Conservation (phyloP, 2,329 filamentous ascomycete genomes). For the Hypoxylon sp. region DNA sequence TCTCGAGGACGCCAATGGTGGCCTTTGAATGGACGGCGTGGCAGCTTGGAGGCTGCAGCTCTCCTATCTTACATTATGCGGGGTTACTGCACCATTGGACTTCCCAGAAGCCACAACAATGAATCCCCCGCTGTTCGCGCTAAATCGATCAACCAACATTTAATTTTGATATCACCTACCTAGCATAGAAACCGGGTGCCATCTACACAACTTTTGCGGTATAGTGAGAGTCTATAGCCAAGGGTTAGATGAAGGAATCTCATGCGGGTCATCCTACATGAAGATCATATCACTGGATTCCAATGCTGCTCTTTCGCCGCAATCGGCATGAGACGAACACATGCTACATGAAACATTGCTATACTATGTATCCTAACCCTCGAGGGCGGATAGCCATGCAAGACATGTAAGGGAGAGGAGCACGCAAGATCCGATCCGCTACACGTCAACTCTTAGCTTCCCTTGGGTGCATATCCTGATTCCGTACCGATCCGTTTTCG, state of each 20-base stretch:
- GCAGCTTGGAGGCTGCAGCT: conserved; percentile 11
- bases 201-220: conserved; percentile 1
- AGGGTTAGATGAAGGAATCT: conserved; percentile 21
- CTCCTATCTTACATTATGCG: neutral
- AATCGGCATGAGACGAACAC: conserved; percentile 16
- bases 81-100: conserved; percentile 10
- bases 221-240: conserved; percentile 16
- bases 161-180: conserved; percentile 32
- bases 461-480: conserved; percentile 27
- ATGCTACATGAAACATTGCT: conserved; percentile 9
- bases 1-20: conserved; percentile 31
- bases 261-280: conserved; percentile 44
- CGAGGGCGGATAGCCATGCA: conserved; percentile 5
- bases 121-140: conserved; percentile 13
- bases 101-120: conserved; percentile 15
- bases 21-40: conserved; percentile 23
- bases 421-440: conserved; percentile 41
- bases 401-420: conserved; percentile 35
- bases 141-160: conserved; percentile 31
- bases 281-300: conserved; percentile 42
- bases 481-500: conserved; percentile 36
- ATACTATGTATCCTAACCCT: conserved; percentile 8
- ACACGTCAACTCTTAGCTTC: conserved; percentile 37
- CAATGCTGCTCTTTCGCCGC: conserved; percentile 9
- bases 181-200: conserved; percentile 7